Evolutionary conservation across 257 asterid species (phyloP), one percentile per base, ranked within the genome.

Genomic region (Leonotis leonurus): DNA sequence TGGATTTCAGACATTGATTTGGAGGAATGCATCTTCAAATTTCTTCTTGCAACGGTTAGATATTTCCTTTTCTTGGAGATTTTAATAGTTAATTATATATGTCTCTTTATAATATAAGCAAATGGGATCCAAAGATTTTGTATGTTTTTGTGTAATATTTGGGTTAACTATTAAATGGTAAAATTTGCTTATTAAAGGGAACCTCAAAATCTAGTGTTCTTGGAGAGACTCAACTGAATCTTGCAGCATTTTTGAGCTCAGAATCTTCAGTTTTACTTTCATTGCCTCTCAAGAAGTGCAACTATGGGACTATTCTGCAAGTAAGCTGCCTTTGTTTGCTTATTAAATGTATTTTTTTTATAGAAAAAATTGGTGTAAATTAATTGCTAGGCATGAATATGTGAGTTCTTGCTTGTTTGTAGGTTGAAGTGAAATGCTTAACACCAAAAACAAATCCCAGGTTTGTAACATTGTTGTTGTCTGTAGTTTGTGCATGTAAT

Each of bases 361-460:
- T n/a, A n/a, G n/a, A n/a, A n/a, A n/a, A n/a, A n/a, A n/a, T n/a
- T n/a, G n/a, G n/a, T n/a, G 51, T 8, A 44, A 44, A 44, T 7
- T 1, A 40, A 44, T 7, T 1, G n/a, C 20, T 1, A n/a, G 8
- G 40, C 46, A 32, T 24, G 41, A 69, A 57, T 27, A 29, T 60
- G 51, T 68, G 43, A 6, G 27, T 43, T 71, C 30, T 33, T 62
- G 39, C 50, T 35, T 35, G 58, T 52, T 67, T 62, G 62, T 70
- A 80, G 86, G 72, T 77, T 70, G 83, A 80, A 68, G 78, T 80
- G 43, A 71, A 48, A 68, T 80, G 86, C 44, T 73, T 80, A 8
- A 77, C 83, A 60, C 77, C 86, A 25, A 71, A 21, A 62, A 36
- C 45, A 22, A 71, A 62, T 43, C 52, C 53, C 68, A 80, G 83